Conservation (phyloP, 306 rosid genomes). For the Citrullus mucosospermus region DNA sequence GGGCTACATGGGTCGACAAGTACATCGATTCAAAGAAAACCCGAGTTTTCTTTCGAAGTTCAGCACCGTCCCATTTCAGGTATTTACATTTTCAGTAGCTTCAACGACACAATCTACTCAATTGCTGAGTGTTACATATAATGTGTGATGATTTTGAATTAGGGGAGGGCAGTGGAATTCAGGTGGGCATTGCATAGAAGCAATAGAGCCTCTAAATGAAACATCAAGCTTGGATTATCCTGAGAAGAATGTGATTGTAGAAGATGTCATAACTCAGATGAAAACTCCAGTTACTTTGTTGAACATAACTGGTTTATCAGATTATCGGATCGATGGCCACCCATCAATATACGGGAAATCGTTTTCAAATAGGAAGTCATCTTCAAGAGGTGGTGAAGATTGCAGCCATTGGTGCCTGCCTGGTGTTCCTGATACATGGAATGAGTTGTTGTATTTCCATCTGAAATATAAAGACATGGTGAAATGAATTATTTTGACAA, state of each 20-base stretch:
- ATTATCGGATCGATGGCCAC: slow-evolving; percentile 66
- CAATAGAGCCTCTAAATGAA: slow-evolving; percentile 40
- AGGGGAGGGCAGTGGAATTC: slow-evolving; percentile 92
- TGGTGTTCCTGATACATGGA: slow-evolving; percentile 89
- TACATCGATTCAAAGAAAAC: slow-evolving; percentile 49
- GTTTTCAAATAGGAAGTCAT: slow-evolving; percentile 6
- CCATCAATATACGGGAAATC: slow-evolving; percentile 69
- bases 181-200: slow-evolving; percentile 82
- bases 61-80: slow-evolving; percentile 97
- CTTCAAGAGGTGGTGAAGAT: slow-evolving; percentile 43
- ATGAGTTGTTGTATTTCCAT: slow-evolving; percentile 52
- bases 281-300: slow-evolving; percentile 58
- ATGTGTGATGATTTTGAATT: slow-evolving; percentile 4
- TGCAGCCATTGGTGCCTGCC: slow-evolving; percentile 99
- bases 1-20: slow-evolving; percentile 82
- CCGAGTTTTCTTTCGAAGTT: slow-evolving; percentile 68
- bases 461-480: slow-evolving; percentile 26
- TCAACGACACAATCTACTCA: not conserved
- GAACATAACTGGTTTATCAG: slow-evolving; percentile 65
- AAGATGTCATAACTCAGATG: slow-evolving; percentile 56
- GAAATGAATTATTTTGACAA: not conserved
- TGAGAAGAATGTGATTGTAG: slow-evolving; percentile 46
- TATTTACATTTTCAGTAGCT: slow-evolving; percentile 5
- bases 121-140: slow-evolving; percentile 5
- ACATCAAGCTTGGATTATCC: slow-evolving; percentile 17